Evolutionary conservation across 2,329 filamentous ascomycete genomes (phyloP).

Genomic region (Aplosporella prunicola): DNA sequence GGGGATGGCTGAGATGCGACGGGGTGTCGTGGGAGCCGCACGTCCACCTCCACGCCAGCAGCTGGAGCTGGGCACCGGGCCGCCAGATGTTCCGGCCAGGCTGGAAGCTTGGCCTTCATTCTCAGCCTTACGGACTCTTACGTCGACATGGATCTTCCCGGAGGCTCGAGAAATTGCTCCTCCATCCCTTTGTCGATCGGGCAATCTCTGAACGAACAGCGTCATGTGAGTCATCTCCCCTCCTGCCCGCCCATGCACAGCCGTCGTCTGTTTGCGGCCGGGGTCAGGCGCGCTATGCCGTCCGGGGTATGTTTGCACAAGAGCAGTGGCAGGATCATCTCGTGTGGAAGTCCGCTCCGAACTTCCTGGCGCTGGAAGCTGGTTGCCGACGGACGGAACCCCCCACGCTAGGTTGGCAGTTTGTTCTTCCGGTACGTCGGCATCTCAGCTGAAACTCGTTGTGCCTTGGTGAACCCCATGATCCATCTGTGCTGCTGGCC

Average conservation of each 20-base stretch:
- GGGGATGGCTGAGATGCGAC: neutral
- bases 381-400: conserved; percentile 9
- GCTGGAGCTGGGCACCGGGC: conserved; percentile 1
- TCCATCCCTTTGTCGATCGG: no score
- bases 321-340: neutral
- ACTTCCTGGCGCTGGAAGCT: conserved; percentile 7
- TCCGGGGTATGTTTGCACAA: neutral
- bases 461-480: no score
- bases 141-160: conserved; percentile 1
- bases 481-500: no score
- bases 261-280: neutral
- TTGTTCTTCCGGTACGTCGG: no score
- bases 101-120: conserved; percentile 4
- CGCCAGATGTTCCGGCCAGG: neutral
- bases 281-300: conserved; percentile 4
- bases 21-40: conserved; percentile 5
- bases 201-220: no score
- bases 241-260: no score
- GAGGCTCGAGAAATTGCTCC: neutral
- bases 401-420: no score
- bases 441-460: no score
- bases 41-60: neutral
- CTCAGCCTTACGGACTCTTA: conserved; percentile 6
- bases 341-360: conserved; percentile 5
- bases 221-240: no score